A percentile compares a stretch with the other conserved stretches of the same genome.
These are phyloP conservation scores for Blastobotrys illinoisensis DNA, from an alignment of 1,139 yeast species.

Conservation along the genomic window DNA sequence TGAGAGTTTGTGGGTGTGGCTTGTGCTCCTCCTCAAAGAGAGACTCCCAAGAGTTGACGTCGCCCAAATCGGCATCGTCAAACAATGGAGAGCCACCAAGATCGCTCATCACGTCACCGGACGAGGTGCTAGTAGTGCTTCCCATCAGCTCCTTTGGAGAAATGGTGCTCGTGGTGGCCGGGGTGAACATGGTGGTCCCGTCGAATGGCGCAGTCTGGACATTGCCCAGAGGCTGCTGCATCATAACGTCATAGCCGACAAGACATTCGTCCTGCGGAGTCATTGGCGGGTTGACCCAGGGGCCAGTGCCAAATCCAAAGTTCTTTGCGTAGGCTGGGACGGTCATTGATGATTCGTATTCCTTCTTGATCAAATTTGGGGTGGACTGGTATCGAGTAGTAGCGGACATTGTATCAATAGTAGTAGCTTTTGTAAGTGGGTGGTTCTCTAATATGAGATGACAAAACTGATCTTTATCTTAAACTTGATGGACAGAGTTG, in stretches of 20 bases:
- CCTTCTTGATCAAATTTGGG: background rate
- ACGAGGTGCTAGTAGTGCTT: conserved; percentile 7
- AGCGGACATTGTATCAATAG: background rate
- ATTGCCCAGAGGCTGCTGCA: background rate
- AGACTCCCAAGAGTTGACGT: conserved; percentile 31
- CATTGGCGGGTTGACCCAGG: conserved; percentile 6
- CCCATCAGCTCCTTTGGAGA: conserved; percentile 30
- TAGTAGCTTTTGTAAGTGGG: background rate
- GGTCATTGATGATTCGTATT: background rate
- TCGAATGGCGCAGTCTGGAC: background rate
- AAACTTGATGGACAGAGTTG: conserved; percentile 3
- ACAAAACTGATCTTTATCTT: background rate
- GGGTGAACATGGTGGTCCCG: conserved; percentile 11
- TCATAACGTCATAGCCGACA: background rate
- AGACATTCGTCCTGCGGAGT: conserved; percentile 4
- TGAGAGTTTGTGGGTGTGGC: background rate
- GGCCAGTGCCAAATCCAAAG: background rate
- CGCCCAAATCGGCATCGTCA: conserved; percentile 30
- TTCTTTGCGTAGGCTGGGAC: background rate
- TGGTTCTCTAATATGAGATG: background rate
- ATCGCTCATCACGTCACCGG: conserved; percentile 19
- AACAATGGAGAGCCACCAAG: conserved; percentile 33
- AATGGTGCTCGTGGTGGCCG: conserved; percentile 26
- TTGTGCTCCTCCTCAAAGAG: conserved; percentile 19
- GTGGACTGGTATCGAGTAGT: background rate